These are phyloP conservation scores for Gnomoniopsis sp. DNA, from an alignment of 2,329 filamentous ascomycete genomes.

Conservation along the genomic window DNA sequence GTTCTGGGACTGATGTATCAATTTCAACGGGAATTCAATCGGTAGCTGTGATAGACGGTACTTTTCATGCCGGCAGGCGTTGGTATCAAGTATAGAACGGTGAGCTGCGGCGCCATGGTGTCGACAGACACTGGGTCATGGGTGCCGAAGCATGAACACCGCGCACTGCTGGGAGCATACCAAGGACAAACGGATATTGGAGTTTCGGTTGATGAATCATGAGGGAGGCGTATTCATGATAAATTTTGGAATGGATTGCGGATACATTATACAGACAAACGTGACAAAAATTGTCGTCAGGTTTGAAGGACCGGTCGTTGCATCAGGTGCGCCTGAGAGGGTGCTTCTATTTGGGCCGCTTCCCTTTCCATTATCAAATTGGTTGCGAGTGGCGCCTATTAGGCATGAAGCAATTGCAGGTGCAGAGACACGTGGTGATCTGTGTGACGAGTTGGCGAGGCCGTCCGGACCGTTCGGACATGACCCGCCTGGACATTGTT, in stretches of 20 bases:
- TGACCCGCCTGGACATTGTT: not conserved
- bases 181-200: not conserved
- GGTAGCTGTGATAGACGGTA: conserved; percentile 27
- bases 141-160: not conserved
- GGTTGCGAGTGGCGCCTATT: not conserved
- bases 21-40: conserved; percentile 54
- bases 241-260: not conserved
- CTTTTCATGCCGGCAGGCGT: not conserved
- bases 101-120: not conserved
- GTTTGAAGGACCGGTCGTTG: not conserved
- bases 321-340: not conserved
- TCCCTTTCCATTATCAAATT: not conserved
- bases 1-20: conserved; percentile 58
- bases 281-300: not conserved
- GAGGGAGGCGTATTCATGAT: not conserved
- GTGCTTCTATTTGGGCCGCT: not conserved
- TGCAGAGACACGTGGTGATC: not conserved
- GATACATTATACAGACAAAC: not conserved
- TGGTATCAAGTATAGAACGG: not conserved
- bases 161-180: not conserved
- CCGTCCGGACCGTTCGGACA: not conserved
- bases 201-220: not conserved
- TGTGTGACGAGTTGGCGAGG: not conserved
- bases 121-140: not conserved
- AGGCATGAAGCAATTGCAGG: not conserved